Conservation (phyloP, 441 rosid species). For the Breynia disticha region DNA sequence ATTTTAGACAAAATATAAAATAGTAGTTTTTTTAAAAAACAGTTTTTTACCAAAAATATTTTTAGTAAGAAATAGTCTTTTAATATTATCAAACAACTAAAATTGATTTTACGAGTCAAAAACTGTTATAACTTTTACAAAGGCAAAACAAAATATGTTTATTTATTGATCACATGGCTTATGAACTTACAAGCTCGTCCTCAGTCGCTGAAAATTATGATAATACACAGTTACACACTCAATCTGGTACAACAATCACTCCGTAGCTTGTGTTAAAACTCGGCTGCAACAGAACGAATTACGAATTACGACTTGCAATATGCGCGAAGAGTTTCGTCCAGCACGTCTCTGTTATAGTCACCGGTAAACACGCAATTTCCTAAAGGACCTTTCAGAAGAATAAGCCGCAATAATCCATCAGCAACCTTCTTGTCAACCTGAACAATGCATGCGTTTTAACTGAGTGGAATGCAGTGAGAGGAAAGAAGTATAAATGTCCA, state of each 20-base stretch:
- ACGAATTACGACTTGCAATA: constrained; percentile 57
- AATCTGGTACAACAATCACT: no score
- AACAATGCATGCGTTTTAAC: neutral
- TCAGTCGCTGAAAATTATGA: no score
- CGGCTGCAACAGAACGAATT: constrained; percentile 11
- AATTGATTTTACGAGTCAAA: no score
- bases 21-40: no score
- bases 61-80: no score
- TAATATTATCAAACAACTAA: no score
- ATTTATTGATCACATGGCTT: neutral
- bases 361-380: constrained; percentile 91
- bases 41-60: no score
- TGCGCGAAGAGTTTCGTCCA: constrained; percentile 71
- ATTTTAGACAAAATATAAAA: no score
- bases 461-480: neutral
- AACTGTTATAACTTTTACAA: no score
- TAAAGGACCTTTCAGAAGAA: constrained; percentile 83
- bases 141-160: neutral
- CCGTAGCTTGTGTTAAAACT: no score
- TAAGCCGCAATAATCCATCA: constrained; percentile 83
- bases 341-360: constrained; percentile 73
- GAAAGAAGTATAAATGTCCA: neutral
- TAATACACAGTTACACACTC: no score
- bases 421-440: constrained; percentile 99
- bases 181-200: no score